A percentile compares a stretch with the other conserved stretches of the same genome.
Conservation (phyloP, 2,329 filamentous ascomycete genomes). For the Talaromyces atroroseus region DNA sequence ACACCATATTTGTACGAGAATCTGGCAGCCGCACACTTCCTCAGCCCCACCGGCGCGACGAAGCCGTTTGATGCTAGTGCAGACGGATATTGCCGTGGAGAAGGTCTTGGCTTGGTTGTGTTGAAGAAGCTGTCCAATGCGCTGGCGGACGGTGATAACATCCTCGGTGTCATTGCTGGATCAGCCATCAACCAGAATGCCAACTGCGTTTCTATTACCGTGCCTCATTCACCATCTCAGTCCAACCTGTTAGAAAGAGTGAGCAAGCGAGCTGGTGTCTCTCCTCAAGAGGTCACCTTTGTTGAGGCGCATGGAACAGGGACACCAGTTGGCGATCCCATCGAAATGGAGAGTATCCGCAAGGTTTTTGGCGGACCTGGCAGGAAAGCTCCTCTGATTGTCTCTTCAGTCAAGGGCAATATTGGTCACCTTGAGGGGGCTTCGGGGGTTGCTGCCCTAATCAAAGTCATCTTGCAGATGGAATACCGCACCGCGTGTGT, state of each 20-base stretch:
- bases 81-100: conserved; percentile 76
- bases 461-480: conserved; percentile 2
- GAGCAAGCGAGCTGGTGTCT: neutral
- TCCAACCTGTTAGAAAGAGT: conserved; percentile 19
- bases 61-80: conserved; percentile 76
- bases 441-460: conserved; percentile 6
- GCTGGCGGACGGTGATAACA: conserved; percentile 62
- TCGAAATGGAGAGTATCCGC: conserved; percentile 28
- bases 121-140: conserved; percentile 77
- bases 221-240: conserved; percentile 58
- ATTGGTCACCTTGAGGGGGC: conserved; percentile 6
- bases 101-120: conserved; percentile 67
- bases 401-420: neutral
- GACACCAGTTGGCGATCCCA: conserved; percentile 19
- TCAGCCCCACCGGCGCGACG: conserved; percentile 65
- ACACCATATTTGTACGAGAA: conserved; percentile 20
- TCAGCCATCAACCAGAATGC: conserved; percentile 76
- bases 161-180: conserved; percentile 69
- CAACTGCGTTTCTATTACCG: conserved; percentile 75
- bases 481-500: neutral
- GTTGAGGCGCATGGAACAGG: conserved; percentile 17
- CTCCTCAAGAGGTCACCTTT: neutral
- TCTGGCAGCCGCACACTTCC: conserved; percentile 57
- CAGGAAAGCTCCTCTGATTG: conserved; percentile 28
- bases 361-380: conserved; percentile 29